phyloP scores from a whole-genome alignment of 768 basidiomycete species.

The Cystobasidium tubakii region DNA sequence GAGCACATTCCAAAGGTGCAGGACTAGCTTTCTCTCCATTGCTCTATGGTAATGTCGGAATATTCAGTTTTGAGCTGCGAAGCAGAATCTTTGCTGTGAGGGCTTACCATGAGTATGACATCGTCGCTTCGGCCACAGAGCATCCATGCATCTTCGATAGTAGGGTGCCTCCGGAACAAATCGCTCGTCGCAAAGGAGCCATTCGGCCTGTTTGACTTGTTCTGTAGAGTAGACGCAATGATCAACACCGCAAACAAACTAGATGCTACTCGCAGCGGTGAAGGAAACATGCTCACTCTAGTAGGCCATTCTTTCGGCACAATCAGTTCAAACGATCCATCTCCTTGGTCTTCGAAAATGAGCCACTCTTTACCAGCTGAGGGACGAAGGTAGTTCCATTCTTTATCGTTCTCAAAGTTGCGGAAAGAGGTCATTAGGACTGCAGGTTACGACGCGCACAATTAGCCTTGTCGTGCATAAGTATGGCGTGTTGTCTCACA shows the following conservation, averaged over 20 bases:
- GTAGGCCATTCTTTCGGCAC: constrained; percentile 57
- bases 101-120: constrained; percentile 51
- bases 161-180: constrained; percentile 55
- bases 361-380: constrained; percentile 67
- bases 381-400: constrained; percentile 58
- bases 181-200: constrained; percentile 59
- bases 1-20: constrained; percentile 27
- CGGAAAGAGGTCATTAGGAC: constrained; percentile 55
- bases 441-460: background rate
- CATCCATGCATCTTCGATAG: constrained; percentile 52
- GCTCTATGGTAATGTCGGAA: background rate
- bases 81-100: no score
- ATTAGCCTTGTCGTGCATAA: background rate
- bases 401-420: constrained; percentile 56
- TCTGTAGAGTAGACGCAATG: constrained; percentile 42
- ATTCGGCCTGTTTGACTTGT: constrained; percentile 54
- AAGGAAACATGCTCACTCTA: constrained; percentile 49
- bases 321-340: constrained; percentile 58
- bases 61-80: no score
- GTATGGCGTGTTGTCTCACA: background rate
- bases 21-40: constrained; percentile 39
- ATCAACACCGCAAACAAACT: background rate
- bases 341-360: constrained; percentile 79
- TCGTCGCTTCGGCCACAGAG: constrained; percentile 59
- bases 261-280: background rate